Base-by-base conservation (phyloP, 2,329 filamentous ascomycete genomes). In the Coniella lustricola region DNA sequence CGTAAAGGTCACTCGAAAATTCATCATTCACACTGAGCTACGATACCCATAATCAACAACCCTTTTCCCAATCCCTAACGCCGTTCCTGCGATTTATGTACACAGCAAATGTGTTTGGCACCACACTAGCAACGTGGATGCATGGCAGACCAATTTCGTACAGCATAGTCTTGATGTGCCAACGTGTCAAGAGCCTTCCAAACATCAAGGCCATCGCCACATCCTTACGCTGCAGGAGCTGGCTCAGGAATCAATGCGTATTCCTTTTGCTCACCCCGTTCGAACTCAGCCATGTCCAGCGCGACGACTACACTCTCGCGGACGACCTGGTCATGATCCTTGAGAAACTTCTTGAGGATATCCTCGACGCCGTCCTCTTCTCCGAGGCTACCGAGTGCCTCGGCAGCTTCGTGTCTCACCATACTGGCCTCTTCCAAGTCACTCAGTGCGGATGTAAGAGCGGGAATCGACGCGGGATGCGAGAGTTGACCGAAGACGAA, bases 401-500 rank as follows among this genome's bases (percentile, higher is more conserved):
- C 93, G 1, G 94, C 93, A 42, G 93, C 94, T 70, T 98, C 93
- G 63, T 98, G 93, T 49, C 93, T 84, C 49, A 98, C 93, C 93
- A 98, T 98, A 61, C 90, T 90, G 20, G 81, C 85, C 70, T 98
- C 93, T 48, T 87, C 74, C 42, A 79, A 71, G 64, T 98, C 77
- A 59, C 85, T 85, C 51, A 98, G 74, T 1, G 87, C 82, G 44
- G 79, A 81, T 14, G 85, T 85, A 50, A 98, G 78, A 51, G 88
- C 88, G 3, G 93, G 90, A 57, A 98, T 96, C 1, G 90, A 95
- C n/a, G 91, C 91, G 1, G 93, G 93, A 63, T 98, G 93, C 48
- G 87, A 90, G 45, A 98, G 76, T 67, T 98, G 93, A 48, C 93
- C 93, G 59, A 98, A 98, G 13, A 98, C 93, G 64, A 98, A 98